phyloP scores from a whole-genome alignment of 805 yeast species.

The Wickerhamiella galacta region DNA sequence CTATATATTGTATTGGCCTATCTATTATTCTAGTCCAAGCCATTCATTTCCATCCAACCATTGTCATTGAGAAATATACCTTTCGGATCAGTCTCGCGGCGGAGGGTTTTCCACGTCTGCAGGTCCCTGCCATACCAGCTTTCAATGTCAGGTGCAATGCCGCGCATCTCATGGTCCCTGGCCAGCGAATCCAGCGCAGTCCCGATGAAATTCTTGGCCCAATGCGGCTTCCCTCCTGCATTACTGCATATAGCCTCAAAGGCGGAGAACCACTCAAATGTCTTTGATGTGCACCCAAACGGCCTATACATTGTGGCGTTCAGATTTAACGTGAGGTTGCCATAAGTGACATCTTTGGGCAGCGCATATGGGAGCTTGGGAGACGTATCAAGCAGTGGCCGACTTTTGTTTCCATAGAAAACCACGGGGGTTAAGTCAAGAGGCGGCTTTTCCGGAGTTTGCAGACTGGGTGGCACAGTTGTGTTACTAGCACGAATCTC shows the following conservation, averaged over 20 bases:
- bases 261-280: slow-evolving; percentile 57
- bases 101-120: slow-evolving; percentile 38
- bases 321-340: slow-evolving; percentile 67
- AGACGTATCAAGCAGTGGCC: slow-evolving; percentile 70
- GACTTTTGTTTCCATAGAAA: slow-evolving; percentile 63
- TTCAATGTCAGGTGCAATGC: slow-evolving; percentile 49
- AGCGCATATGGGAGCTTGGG: slow-evolving; percentile 42
- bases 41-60: slow-evolving; percentile 73
- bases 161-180: slow-evolving; percentile 61
- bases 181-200: slow-evolving; percentile 22
- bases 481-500: slow-evolving; percentile 90
- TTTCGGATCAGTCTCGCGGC: slow-evolving; percentile 60
- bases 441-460: no score
- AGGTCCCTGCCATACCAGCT: slow-evolving; percentile 73
- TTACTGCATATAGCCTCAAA: slow-evolving; percentile 65
- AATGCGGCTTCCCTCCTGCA: slow-evolving; percentile 88
- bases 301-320: slow-evolving; percentile 96
- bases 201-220: slow-evolving; percentile 94
- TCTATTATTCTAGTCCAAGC: no score
- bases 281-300: slow-evolving; percentile 56
- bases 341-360: slow-evolving; percentile 39
- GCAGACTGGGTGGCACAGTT: slow-evolving; percentile 19
- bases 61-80: slow-evolving; percentile 64
- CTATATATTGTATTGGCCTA: no score
- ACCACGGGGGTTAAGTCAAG: slow-evolving; percentile 42